Percentiles rank a stretch among this genome's conserved stretches.
Conservation (phyloP, 1,284 basidiomycete genomes). For the Ustilago xerochloae region DNA sequence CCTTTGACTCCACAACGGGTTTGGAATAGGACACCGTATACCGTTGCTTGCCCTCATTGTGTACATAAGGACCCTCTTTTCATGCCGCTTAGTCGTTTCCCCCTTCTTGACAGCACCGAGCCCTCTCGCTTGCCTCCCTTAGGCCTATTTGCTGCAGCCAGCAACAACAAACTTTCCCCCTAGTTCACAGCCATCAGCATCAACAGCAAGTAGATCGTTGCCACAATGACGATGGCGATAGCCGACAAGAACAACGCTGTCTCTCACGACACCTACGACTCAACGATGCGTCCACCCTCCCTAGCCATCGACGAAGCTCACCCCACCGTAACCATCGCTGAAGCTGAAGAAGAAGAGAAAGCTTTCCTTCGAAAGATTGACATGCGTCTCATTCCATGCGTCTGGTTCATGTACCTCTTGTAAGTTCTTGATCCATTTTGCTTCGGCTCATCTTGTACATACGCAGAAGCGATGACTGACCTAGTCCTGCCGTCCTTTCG, state of each 20-base stretch:
- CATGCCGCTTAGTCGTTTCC: no score
- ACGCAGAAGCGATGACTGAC: not conserved
- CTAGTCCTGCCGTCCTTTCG: not conserved
- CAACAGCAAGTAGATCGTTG: no score
- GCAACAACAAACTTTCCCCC: no score
- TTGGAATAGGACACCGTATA: no score
- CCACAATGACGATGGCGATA: slow-evolving; percentile 1
- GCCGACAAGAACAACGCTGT: slow-evolving; percentile 10
- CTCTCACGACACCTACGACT: slow-evolving; percentile 9
- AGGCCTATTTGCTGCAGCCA: no score
- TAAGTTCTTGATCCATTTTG: not conserved
- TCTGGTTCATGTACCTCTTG: slow-evolving; percentile 68
- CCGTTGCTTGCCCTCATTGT: not conserved
- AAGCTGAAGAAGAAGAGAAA: slow-evolving; percentile 62
- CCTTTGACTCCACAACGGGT: not conserved
- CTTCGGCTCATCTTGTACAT: not conserved
- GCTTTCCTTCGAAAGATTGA: slow-evolving; percentile 69
- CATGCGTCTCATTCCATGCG: slow-evolving; percentile 65
- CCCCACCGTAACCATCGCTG: slow-evolving; percentile 1
- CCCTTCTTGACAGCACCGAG: not conserved
- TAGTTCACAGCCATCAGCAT: no score
- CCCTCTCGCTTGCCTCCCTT: not conserved
- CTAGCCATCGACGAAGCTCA: slow-evolving; percentile 15
- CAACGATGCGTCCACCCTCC: slow-evolving; percentile 9
- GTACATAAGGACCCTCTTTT: not conserved